Base-by-base conservation (phyloP, 73 alveolate species). In the Tetrahymena malaccensis region DNA sequence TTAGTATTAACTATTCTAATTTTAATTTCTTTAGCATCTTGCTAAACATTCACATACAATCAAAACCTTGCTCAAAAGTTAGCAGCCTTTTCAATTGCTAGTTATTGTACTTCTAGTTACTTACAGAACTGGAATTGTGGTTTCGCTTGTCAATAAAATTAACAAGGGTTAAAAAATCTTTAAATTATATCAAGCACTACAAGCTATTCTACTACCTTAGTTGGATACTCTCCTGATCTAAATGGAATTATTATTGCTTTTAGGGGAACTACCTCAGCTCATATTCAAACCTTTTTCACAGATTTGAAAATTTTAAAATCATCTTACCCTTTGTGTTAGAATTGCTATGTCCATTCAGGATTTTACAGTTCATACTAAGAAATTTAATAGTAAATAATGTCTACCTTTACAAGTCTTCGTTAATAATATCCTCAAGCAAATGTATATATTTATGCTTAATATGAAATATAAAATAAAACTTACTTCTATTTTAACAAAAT, bases 311-410 rank as follows among this genome's bases (percentile, higher is more conserved):
- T 31, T 58, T 12, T 8, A 3, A 58, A 31, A 21, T 4, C 37
- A 2, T 15, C 3, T 1, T 58, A 58, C 10, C 85, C 85, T 31
- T 2, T 21, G 5, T 83, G 85, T 5, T 35, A 93, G 21, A 55
- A 55, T 27, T 95, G 96, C 94, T 37, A 95, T n/a, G 95, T 95
- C 13, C 96, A 95, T 40, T 34, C 35, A 85, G 95, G 96, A 10
- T 85, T 94, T 56, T 89, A 40, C 12, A 27, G 93, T 16, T 40
- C 95, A 11, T 43, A 93, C 35, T 35, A 25, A 35, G 38, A 44
- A 4, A 37, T 37, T 37, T 37, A 85, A 44, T 93, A 44, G 33
- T 44, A 95, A 84, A 85, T 95, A 15, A 22, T 95, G 5, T 22
- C 40, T 12, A 10, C 43, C 16, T 50, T 95, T 31, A 95, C 34